Conservation (phyloP, 2,329 filamentous ascomycete genomes). For the Ceratocystis smalleyi region DNA sequence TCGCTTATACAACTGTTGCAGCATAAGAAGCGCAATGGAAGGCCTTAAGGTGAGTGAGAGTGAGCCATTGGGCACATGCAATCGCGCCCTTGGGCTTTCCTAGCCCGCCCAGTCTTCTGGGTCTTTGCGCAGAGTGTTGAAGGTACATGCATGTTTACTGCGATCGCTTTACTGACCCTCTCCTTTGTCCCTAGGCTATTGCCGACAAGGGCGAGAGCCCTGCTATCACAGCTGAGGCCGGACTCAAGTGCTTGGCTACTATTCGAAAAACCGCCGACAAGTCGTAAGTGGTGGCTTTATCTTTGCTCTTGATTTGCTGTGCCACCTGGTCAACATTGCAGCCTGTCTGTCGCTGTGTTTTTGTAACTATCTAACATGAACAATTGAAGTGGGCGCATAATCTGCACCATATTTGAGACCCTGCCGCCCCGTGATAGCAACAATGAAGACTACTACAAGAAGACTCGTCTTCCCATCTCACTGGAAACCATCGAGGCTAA, state of each 20-base stretch:
- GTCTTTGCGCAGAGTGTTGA: neutral
- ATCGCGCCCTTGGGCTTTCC: neutral
- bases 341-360: neutral
- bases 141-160: neutral
- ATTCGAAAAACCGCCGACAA: slow-evolving; percentile 68
- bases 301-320: neutral
- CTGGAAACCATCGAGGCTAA: slow-evolving; percentile 63
- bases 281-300: slow-evolving; percentile 39
- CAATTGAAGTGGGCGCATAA: slow-evolving; percentile 47
- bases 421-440: slow-evolving; percentile 44
- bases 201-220: slow-evolving; percentile 40
- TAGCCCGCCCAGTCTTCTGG: neutral
- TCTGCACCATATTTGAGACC: slow-evolving; percentile 60
- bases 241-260: slow-evolving; percentile 57
- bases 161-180: slow-evolving; percentile 25
- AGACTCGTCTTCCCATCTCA: slow-evolving; percentile 63
- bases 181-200: slow-evolving; percentile 25
- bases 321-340: neutral
- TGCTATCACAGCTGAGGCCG: slow-evolving; percentile 55
- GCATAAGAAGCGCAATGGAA: slow-evolving; percentile 13
- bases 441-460: slow-evolving; percentile 62
- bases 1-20: slow-evolving; percentile 8
- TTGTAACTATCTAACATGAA: slow-evolving; percentile 18
- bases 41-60: slow-evolving; percentile 12
- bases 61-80: neutral